A percentile compares a stretch with the other conserved stretches of the same genome.
phyloP scores from a whole-genome alignment of 441 rosid species.

The Raphanus hybrid region DNA sequence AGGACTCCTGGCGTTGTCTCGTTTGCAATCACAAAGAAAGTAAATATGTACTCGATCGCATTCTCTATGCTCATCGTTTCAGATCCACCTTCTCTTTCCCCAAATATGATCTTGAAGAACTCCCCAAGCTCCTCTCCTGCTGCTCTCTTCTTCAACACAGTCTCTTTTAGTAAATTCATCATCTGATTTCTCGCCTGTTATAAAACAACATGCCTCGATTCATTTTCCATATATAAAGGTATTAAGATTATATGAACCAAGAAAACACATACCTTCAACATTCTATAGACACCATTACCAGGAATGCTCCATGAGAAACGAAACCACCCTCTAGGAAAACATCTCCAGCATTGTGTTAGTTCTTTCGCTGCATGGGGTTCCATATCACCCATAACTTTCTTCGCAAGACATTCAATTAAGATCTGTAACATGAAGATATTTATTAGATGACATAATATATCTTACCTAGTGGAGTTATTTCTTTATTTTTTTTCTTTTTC shows the following conservation, averaged over 20 bases:
- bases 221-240: not conserved
- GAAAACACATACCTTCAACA: not conserved
- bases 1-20: slow-evolving; percentile 32
- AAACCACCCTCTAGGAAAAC: not conserved
- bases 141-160: not conserved
- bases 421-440: not conserved
- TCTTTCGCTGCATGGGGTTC: not conserved
- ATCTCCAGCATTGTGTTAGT: not conserved
- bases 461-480: not conserved
- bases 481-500: too few species aligned
- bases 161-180: not conserved
- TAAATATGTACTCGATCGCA: slow-evolving; percentile 25
- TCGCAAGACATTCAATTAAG: too few species aligned
- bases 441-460: not conserved
- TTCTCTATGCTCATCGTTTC: slow-evolving; percentile 25
- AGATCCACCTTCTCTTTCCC: not conserved
- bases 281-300: not conserved
- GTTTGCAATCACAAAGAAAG: slow-evolving; percentile 28
- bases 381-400: too few species aligned
- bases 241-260: not conserved
- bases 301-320: not conserved
- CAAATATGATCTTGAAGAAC: not conserved
- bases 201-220: not conserved
- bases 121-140: not conserved
- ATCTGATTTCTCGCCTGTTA: not conserved